A percentile compares a stretch with the other conserved stretches of the same genome.
Evolutionary conservation across 2,329 filamentous ascomycete genomes (phyloP).

Genomic region (Apiospora sp.): DNA sequence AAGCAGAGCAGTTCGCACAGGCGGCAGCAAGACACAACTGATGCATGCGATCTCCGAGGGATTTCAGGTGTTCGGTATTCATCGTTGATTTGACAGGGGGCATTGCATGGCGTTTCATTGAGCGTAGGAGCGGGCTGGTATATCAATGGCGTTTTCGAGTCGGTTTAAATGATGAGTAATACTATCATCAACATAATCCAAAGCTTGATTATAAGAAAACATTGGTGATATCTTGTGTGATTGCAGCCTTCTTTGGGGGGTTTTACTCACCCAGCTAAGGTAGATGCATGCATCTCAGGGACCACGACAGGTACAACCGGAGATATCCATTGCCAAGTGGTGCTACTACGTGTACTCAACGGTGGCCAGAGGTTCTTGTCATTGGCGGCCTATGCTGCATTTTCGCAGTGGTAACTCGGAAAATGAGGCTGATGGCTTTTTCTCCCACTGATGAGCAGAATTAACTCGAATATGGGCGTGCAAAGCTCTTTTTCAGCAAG

Average conservation of each 20-base stretch:
- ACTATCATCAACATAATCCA: conserved; percentile 7
- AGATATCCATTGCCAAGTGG: not conserved
- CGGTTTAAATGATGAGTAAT: conserved; percentile 19
- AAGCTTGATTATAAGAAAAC: not conserved
- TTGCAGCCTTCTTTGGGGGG: not conserved
- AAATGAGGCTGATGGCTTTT: not conserved
- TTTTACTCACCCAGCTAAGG: not conserved
- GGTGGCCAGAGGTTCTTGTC: not conserved
- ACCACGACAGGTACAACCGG: not conserved
- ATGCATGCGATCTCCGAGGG: not conserved
- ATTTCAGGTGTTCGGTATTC: conserved; percentile 14
- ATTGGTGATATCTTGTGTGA: not conserved
- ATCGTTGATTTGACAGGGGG: conserved; percentile 19
- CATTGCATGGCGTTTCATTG: conserved; percentile 28
- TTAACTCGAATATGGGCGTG: not conserved
- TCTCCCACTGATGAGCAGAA: not conserved
- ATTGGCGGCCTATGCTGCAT: not conserved
- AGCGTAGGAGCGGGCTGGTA: conserved; percentile 21
- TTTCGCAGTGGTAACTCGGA: not conserved
- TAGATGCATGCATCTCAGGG: not conserved
- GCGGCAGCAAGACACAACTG: conserved; percentile 41
- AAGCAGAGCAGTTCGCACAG: conserved; percentile 85
- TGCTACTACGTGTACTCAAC: not conserved
- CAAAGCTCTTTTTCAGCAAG: not conserved
- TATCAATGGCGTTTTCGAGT: conserved; percentile 28